Evolutionary conservation across 768 basidiomycete genomes (phyloP).

Genomic region (Agaricus blazei): DNA sequence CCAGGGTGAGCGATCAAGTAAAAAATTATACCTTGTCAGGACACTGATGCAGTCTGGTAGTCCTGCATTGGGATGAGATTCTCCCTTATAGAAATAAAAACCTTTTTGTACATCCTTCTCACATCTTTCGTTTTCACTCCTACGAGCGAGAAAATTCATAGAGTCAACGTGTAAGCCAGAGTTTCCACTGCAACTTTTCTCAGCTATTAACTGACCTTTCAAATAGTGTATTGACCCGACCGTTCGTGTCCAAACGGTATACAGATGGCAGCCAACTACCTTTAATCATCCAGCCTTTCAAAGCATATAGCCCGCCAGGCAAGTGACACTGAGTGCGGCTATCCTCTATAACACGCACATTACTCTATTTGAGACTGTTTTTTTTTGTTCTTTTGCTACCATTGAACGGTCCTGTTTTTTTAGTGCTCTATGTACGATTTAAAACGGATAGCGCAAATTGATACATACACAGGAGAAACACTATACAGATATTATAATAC

Average conservation of each 20-base stretch:
- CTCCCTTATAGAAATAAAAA: conserved; percentile 81
- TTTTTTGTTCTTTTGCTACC: background rate
- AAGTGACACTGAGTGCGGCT: background rate
- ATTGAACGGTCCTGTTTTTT: background rate
- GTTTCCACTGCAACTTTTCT: background rate
- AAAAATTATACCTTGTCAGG: background rate
- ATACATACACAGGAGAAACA: background rate
- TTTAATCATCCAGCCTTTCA: conserved; percentile 39
- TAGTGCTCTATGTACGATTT: background rate
- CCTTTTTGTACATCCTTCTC: conserved; percentile 65
- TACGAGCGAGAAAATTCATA: conserved; percentile 48
- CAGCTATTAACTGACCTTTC: background rate
- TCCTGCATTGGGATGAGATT: conserved; percentile 82
- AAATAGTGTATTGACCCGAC: conserved; percentile 57
- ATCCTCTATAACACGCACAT: background rate
- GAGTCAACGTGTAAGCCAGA: conserved; percentile 55
- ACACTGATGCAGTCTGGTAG: conserved; percentile 29
- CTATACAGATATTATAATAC: background rate
- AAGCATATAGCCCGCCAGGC: background rate
- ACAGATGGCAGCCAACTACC: conserved; percentile 62
- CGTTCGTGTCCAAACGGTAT: conserved; percentile 50
- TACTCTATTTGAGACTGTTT: too few relatives aligned
- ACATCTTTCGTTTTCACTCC: conserved; percentile 59
- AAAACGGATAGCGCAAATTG: background rate
- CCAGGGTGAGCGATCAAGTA: conserved; percentile 48